Evolutionary conservation across 306 rosid species (phyloP), one percentile per base, ranked within the genome.

Genomic region (Potentilla sterilis): DNA sequence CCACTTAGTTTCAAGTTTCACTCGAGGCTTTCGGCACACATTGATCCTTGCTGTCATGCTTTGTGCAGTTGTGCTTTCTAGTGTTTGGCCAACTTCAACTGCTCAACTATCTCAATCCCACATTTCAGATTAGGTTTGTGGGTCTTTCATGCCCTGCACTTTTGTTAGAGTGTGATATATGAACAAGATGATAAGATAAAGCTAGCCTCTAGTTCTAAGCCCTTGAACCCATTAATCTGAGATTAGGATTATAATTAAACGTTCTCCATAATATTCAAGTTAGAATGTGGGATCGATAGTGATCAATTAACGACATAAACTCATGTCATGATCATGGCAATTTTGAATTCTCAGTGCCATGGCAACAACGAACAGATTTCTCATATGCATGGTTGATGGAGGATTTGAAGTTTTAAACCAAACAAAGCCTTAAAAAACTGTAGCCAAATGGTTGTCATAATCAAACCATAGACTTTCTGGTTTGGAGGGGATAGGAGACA

Each of bases 401-500:
- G 69, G 44, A 18, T 52, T 40, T 19, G 2, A 18, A 55, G 61
- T 11, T 61, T 24, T 12, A 61, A 51, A 42, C 55, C 87, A 79
- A 85, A 84, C 82, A 82, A 40, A 67, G 77, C 71, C 71, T 78
- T 67, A 8, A 48, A 61, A 35, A 83, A 75, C 40, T 3, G 40
- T 42, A 24, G 14, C 40, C 81, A 87, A 86, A 83, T 91, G 89
- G 87, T 21, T 83, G 92, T 89, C 92, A 78, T 80, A 82, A 83
- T 90, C 89, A 24, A 48, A 71, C 22, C 62, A 75, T 78, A 79
- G 89, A 91, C 89, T 87, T 87, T 87, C 43, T 58, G 81, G 81
- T 63, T 62, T 13, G 67, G 34, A 73, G 82, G 80, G 68, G 74
- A 46, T 65, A 82, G 91, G 86, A 89, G 93, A 89, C 96, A 93